Base-by-base conservation (phyloP, 345 rosid genomes). In the Excoecaria agallocha region DNA sequence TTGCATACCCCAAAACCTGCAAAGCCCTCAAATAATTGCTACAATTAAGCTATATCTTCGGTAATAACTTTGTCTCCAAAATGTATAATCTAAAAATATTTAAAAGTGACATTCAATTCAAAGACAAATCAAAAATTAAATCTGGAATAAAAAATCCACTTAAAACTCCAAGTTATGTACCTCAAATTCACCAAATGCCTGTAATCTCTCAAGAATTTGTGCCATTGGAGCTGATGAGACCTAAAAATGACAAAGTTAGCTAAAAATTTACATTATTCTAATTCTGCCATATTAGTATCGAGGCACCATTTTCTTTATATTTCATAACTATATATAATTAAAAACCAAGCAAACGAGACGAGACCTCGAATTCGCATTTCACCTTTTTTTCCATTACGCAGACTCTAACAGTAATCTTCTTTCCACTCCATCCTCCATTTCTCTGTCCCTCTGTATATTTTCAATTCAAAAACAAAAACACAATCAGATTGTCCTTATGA, bases 171-270 rank as follows among this genome's bases (percentile, higher is more conserved):
- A 19, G 59, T 38, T 19, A 54, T 25, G 20, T 66, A 91, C 98
- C 97, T 96, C 91, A 73, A 96, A 96, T 86, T 93, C 99, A 66
- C 97, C 98, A 88, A 91, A 91, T 19, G 97, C 84, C 70, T 88
- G 88, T 13, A 96, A 77, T 71, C 97, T 85, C 59, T 93, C 95
- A 43, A 96, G 84, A 70, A 96, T 96, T 75, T 87, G 88, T 51
- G 76, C 81, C 99, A 96, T 96, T 46, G 99, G 98, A 78, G 97
- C 90, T 30, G 99, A 93, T 52, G 78, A 86, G 65, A 86, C 90
- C 98, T 96, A 72, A 81, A 67, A 8, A 77, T 41, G 11, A 56
- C 56, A 52, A 13, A 37, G 39, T 51, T 13, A 68, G 68, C 37
- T 4, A 59, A 20, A 11, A 37, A 62, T 15, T 24, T 25, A 16